Percentiles rank a stretch among this genome's conserved stretches.
phyloP scores from a whole-genome alignment of 2,329 filamentous ascomycete genomes.

The Monosporascus ibericus region DNA sequence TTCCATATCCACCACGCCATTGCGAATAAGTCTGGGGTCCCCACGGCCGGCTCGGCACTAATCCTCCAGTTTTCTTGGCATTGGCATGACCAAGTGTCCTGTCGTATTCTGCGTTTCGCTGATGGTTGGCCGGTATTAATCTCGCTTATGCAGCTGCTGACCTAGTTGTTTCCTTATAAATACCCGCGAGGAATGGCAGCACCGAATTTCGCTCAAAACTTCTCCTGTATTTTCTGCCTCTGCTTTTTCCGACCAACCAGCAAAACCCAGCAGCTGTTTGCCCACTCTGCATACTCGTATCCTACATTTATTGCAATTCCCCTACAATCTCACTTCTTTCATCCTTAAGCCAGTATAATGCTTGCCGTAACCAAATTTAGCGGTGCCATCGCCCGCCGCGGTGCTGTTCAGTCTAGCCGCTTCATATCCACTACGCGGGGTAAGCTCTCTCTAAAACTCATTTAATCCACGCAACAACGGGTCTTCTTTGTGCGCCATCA shows the following conservation, averaged over 20 bases:
- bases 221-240: neutral
- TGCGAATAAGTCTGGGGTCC: too few species aligned
- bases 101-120: too few species aligned
- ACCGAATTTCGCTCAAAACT: too few species aligned
- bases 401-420: conserved; percentile 14
- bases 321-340: neutral
- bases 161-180: too few species aligned
- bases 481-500: neutral
- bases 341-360: conserved; percentile 10
- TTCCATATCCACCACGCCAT: too few species aligned
- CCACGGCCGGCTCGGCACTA: too few species aligned
- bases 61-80: too few species aligned
- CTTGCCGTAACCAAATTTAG: conserved; percentile 14
- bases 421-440: conserved; percentile 15
- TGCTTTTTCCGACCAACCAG: neutral
- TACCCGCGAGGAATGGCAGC: too few species aligned
- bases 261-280: neutral
- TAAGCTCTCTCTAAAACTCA: conserved; percentile 7
- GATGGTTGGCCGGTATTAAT: too few species aligned
- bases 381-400: conserved; percentile 15
- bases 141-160: too few species aligned
- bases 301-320: neutral
- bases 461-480: conserved; percentile 7
- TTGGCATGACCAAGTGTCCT: too few species aligned
- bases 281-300: neutral